phyloP scores from a whole-genome alignment of 257 asterid genomes.

The Agastache rugosa region DNA sequence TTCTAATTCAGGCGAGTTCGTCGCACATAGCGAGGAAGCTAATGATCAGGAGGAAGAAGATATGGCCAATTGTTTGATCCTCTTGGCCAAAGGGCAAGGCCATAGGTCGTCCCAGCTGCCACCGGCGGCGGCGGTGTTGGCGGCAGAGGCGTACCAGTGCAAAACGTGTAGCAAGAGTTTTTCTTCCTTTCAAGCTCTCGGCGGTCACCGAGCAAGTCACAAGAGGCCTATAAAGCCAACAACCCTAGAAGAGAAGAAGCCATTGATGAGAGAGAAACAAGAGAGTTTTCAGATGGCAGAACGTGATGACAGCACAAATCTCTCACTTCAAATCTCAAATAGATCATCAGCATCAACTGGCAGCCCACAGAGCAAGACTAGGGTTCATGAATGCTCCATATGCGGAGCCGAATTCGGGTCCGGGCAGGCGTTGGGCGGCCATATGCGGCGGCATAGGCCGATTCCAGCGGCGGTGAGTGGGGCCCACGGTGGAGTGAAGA shows the following conservation, averaged over 20 bases:
- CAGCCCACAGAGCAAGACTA: constrained; percentile 37
- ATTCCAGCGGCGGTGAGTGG: constrained; percentile 41
- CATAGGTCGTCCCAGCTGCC: constrained; percentile 10
- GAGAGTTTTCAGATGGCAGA: not conserved
- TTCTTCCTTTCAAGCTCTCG: constrained; percentile 88
- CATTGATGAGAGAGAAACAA: constrained; percentile 29
- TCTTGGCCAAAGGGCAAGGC: constrained; percentile 71
- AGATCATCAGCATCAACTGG: not conserved
- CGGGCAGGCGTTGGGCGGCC: constrained; percentile 97
- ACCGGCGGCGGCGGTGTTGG: constrained; percentile 25
- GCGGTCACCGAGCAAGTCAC: constrained; percentile 96
- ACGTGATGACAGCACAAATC: constrained; percentile 37
- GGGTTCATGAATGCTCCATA: constrained; percentile 84
- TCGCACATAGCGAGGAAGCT: constrained; percentile 14
- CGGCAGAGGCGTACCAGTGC: constrained; percentile 65
- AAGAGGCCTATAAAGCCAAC: constrained; percentile 55
- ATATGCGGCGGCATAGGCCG: constrained; percentile 95
- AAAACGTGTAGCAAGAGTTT: constrained; percentile 77
- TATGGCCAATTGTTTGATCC: constrained; percentile 82
- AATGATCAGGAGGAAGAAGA: constrained; percentile 73
- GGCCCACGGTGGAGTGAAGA: constrained; percentile 49
- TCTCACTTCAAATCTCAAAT: constrained; percentile 58
- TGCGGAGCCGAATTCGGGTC: constrained; percentile 87
- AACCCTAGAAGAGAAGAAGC: constrained; percentile 36
- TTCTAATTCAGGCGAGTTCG: constrained; percentile 38